A percentile compares a stretch with the other conserved stretches of the same genome.
Evolutionary conservation across 2,329 filamentous ascomycete genomes (phyloP).

Genomic region (Fusarium abutilonis): DNA sequence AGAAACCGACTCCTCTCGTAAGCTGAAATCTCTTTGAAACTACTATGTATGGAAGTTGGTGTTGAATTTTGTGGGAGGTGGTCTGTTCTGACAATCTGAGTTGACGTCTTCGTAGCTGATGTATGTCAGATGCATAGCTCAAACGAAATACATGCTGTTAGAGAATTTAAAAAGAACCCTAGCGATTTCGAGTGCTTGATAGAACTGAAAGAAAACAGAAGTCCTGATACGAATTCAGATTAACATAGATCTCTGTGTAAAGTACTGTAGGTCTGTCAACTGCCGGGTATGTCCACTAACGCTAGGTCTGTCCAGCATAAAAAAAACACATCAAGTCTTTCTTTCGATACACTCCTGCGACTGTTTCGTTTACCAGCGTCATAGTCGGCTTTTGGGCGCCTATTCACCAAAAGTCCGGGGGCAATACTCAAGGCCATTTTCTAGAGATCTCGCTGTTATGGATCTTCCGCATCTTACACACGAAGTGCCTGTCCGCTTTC

Average conservation of each 20-base stretch:
- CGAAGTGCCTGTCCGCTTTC: conserved; percentile 36
- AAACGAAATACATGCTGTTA: too few relatives aligned
- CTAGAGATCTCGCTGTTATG: conserved; percentile 12
- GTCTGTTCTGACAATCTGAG: conserved; percentile 8
- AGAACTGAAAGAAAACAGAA: too few relatives aligned
- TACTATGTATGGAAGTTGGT: conserved; percentile 11
- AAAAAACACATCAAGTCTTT: not conserved
- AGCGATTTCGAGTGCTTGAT: too few relatives aligned
- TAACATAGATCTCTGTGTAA: too few relatives aligned
- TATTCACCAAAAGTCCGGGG: not conserved
- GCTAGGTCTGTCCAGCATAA: not conserved
- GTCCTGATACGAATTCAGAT: too few relatives aligned
- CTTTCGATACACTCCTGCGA: too few relatives aligned
- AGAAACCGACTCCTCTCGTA: not conserved
- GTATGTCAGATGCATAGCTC: not conserved
- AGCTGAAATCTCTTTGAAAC: not conserved
- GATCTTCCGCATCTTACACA: conserved; percentile 28
- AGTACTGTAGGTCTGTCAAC: too few relatives aligned
- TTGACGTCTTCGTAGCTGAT: conserved; percentile 7
- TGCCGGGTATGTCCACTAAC: not conserved
- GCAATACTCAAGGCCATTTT: not conserved
- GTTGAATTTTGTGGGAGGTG: conserved; percentile 13
- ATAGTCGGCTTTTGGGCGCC: not conserved
- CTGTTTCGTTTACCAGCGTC: not conserved
- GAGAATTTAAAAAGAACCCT: not conserved